These are phyloP conservation scores for Dissophora ornata DNA, from an alignment of 192 early-diverging fungal genomes.

Conservation along the genomic window DNA sequence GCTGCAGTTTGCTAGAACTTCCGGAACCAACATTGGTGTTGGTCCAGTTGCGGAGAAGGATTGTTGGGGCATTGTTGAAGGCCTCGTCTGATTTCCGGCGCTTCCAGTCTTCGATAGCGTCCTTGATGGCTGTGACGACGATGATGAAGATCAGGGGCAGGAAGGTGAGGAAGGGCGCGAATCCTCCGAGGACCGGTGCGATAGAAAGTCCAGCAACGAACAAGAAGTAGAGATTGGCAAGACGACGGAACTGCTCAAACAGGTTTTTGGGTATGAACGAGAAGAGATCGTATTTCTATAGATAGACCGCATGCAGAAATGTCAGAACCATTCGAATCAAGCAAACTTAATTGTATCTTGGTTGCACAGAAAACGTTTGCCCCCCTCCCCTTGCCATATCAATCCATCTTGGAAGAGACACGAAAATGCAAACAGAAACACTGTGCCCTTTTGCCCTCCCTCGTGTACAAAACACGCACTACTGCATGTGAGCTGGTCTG, in stretches of 20 bases:
- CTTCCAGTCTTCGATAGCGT: constrained; percentile 93
- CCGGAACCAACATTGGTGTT: constrained; percentile 66
- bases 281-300: constrained; percentile 86
- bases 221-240: constrained; percentile 97
- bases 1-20: constrained; percentile 9
- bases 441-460: too few relatives aligned
- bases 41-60: constrained; percentile 67
- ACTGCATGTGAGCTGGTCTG: too few relatives aligned
- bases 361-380: too few relatives aligned
- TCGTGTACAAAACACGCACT: too few relatives aligned
- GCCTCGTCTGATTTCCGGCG: constrained; percentile 85
- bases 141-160: constrained; percentile 87
- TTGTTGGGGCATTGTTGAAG: constrained; percentile 78
- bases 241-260: constrained; percentile 95
- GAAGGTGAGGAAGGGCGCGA: constrained; percentile 82
- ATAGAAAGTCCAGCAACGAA: constrained; percentile 89
- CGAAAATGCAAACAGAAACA: too few relatives aligned
- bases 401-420: too few relatives aligned
- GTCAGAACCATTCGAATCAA: too few relatives aligned
- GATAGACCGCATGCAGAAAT: not conserved
- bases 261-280: constrained; percentile 96
- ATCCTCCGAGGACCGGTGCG: constrained; percentile 63
- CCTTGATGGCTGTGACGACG: constrained; percentile 83
- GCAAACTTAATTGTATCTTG: not conserved
- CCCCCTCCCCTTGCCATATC: too few relatives aligned